Base-by-base conservation (phyloP, 2,329 filamentous ascomycete genomes). In the Penicillium capsulatum region DNA sequence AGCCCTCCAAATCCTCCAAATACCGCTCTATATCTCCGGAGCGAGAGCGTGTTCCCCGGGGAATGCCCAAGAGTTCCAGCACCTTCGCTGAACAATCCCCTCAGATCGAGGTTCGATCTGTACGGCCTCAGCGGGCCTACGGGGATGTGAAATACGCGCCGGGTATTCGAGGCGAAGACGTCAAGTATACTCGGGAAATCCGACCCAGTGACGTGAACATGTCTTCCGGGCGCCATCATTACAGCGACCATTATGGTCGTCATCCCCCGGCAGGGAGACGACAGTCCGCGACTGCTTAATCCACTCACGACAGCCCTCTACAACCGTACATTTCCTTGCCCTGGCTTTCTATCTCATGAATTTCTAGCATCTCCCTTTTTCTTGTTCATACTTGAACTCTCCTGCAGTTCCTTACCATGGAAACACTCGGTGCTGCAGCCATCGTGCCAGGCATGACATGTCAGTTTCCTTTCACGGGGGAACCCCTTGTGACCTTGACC, bases 21-120 rank as follows among this genome's bases (percentile, higher is more conserved):
- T 55, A 62, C 36, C 50, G 52, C 14, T 53, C 55, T 11, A 47
- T 48, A 16, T 63, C 63, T 3, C 57, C 63, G 11, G 50, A 60
- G 8, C 55, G 52, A 3, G 57, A 60, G 11, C 54, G 54, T 26
- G 29, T 51, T 13, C 31, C 44, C 9, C 55, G 53, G 22, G 36
- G 48, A 13, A 33, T 44, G 19, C 45, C 54, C 13, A 62, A 59
- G 40, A 54, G 62, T 16, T 60, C 60, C 30, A 58, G 38, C 17
- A 64, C 56, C 2, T 48, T 48, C 34, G 33, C 47, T 3, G 59
- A 60, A 17, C 32, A 48, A 1, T 45, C 51, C 3, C 37, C 53
- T 15, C 55, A 53, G 9, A 47, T 54, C 36, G 54, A 59, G 29
- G 38, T 50, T 14, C 52, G 47, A 14, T 44, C 46, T 31, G 48